Evolutionary conservation across 2,329 filamentous ascomycete species (phyloP).

Genomic region (Alternaria atra): DNA sequence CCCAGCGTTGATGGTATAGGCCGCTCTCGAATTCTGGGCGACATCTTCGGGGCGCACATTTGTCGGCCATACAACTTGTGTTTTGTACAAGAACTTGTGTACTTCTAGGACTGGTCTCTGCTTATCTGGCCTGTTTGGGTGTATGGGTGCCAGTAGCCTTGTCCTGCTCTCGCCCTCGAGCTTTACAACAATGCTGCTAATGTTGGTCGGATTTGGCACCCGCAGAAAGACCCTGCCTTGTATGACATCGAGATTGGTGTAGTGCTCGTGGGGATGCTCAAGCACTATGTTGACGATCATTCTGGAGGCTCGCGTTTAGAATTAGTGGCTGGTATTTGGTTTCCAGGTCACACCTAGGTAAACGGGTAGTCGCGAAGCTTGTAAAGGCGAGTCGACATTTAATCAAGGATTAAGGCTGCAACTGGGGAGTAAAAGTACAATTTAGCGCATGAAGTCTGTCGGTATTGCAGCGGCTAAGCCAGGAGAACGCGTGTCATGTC

Average conservation of each 20-base stretch:
- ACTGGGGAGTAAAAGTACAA: conserved; percentile 11
- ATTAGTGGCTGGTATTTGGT: background rate
- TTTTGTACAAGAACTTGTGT: conserved; percentile 75
- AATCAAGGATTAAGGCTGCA: conserved; percentile 27
- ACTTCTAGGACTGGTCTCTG: conserved; percentile 60
- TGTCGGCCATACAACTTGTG: conserved; percentile 76
- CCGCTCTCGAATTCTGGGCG: conserved; percentile 49
- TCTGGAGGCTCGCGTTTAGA: conserved; percentile 12
- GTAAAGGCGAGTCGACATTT: conserved; percentile 30
- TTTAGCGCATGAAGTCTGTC: conserved; percentile 18
- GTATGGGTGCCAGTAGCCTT: conserved; percentile 63
- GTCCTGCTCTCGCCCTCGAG: conserved; percentile 82
- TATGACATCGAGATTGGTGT: conserved; percentile 81
- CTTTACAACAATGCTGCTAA: conserved; percentile 74
- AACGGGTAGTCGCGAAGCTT: conserved; percentile 26
- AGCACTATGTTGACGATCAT: conserved; percentile 70
- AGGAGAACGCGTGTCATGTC: conserved; percentile 43
- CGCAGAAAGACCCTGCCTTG: conserved; percentile 64
- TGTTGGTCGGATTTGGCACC: conserved; percentile 55
- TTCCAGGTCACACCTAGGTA: conserved; percentile 19
- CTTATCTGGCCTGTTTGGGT: conserved; percentile 53
- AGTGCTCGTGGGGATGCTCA: conserved; percentile 72
- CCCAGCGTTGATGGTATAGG: conserved; percentile 71
- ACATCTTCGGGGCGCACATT: conserved; percentile 53
- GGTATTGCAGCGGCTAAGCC: conserved; percentile 37